Evolutionary conservation across 2,329 filamentous ascomycete species (phyloP), one percentile per base, ranked within the genome.

Genomic region (Kalaharituber pfeilii): DNA sequence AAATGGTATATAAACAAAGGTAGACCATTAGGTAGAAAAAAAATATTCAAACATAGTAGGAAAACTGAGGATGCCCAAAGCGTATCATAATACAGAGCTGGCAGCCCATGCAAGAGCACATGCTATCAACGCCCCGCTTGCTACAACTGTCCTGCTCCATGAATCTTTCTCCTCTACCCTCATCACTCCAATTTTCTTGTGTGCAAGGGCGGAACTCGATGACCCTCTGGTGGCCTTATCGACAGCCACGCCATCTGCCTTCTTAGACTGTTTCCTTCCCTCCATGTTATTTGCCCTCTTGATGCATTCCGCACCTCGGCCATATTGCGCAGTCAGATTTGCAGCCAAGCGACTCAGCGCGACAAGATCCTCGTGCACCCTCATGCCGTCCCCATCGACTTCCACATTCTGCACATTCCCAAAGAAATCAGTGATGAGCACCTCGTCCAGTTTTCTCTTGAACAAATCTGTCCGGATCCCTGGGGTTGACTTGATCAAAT

Each of bases 391-490:
- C 25, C 74, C 75, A 61, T 91, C 85, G 2, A 96, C 79, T 69
- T 96, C 91, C 2, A 98, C 88, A 62, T 89, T 94, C 67, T 98
- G 91, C 13, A 96, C 87, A 66, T 96, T 98, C 24, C 91, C 91
- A 60, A 98, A 96, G 70, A 98, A 98, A 67, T 98, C 91, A 64
- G 94, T 93, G 39, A 98, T 80, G 27, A 91, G 75, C 15, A 64
- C 62, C 26, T 64, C 63, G 20, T 59, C 59, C 22, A 64, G 54
- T 24, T 63, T 59, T 42, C 88, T 80, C 62, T 82, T 79, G 68
- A 98, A 96, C n/a, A 98, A 71, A 67, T 98, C 91, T 73, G 94
- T 96, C 56, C 91, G 78, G 20, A 98, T 80, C 30, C 91, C 91
- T 0, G 91, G 87, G 61, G 89, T 78, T 1, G 84, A 91, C 68